phyloP scores from a whole-genome alignment of 352 stramenopile species.

The Phytophthora hibernalis region DNA sequence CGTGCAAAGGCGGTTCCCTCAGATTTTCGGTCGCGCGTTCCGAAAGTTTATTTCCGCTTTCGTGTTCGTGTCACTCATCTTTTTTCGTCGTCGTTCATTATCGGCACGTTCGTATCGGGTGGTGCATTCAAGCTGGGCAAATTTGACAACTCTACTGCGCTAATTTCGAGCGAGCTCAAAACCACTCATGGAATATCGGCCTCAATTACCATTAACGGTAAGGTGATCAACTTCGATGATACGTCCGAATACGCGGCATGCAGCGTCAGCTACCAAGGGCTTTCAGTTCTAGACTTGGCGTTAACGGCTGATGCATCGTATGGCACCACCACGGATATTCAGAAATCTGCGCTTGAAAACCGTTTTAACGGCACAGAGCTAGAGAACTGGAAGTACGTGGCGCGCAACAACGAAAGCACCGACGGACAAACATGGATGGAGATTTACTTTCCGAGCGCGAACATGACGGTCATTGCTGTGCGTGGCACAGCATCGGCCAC shows the following conservation, averaged over 20 bases:
- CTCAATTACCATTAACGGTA: slow-evolving; percentile 48
- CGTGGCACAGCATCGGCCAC: slow-evolving; percentile 81
- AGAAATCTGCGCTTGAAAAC: slow-evolving; percentile 66
- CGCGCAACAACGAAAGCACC: slow-evolving; percentile 71
- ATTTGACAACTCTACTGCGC: slow-evolving; percentile 52
- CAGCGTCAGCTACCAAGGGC: slow-evolving; percentile 61
- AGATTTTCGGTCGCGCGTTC: slow-evolving; percentile 80
- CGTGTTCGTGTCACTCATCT: slow-evolving; percentile 78
- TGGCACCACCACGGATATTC: slow-evolving; percentile 65
- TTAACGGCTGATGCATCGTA: slow-evolving; percentile 83
- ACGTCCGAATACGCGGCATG: slow-evolving; percentile 78
- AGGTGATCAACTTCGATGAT: slow-evolving; percentile 56
- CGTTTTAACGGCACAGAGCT: slow-evolving; percentile 82
- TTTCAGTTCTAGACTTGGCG: slow-evolving; percentile 79
- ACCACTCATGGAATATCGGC: slow-evolving; percentile 35
- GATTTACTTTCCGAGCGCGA: slow-evolving; percentile 76
- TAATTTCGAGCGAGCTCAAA: slow-evolving; percentile 32
- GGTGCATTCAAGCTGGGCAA: slow-evolving; percentile 64
- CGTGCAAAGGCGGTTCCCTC: slow-evolving; percentile 75
- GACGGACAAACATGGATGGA: slow-evolving; percentile 86
- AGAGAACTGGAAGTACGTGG: slow-evolving; percentile 73
- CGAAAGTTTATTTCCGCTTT: slow-evolving; percentile 79
- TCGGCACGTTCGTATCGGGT: slow-evolving; percentile 72
- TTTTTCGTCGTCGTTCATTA: slow-evolving; percentile 84
- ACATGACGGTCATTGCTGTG: slow-evolving; percentile 86